Evolutionary conservation across 1,284 basidiomycete genomes (phyloP), one percentile per base, ranked within the genome.

Genomic region (Malassezia globosa): DNA sequence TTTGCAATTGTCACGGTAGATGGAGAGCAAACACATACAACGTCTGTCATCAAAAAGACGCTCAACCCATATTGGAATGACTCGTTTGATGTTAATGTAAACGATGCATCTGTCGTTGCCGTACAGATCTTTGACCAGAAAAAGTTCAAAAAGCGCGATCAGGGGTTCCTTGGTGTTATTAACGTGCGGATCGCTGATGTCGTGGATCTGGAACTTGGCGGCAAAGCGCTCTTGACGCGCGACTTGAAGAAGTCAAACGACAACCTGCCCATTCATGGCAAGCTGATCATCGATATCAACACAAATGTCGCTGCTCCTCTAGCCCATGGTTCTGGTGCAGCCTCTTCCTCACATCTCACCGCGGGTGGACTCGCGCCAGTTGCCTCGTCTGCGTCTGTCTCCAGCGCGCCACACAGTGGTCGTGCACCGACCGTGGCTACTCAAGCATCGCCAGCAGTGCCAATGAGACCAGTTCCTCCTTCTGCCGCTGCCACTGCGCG

Each of bases 41-140:
- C 88, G 5, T 84, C 68, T 31, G 64, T 69, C 45, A 71, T 71
- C 59, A 71, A 71, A 46, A 71, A 71, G 62, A 68, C 69, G 7
- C 50, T 71, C 27, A 71, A 69, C 57, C 69, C 69, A 5, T 71
- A 71, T 52, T 71, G 69, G 69, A 71, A 66, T 43, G 69, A 71
- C 49, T 61, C 59, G 43, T 71, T 71, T 41, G 69, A 69, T 31
- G 55, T 71, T 47, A 82, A 79, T 40, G 87, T 92, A 68, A 86
- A 83, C 72, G 87, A 92, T 66, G 84, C 84, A 3, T 90, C 87
- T 22, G 82, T 90, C 39, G 79, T 95, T 36, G 85, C 86, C 4
- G 86, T 95, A 3, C 89, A 95, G 74, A 88, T 94, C 66, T 94
- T 94, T 64, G 89, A 95, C 73, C 89, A 94, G 75, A 83, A 87